phyloP scores from a whole-genome alignment of 768 basidiomycete genomes.

The Phanerodontia chrysosporium region DNA sequence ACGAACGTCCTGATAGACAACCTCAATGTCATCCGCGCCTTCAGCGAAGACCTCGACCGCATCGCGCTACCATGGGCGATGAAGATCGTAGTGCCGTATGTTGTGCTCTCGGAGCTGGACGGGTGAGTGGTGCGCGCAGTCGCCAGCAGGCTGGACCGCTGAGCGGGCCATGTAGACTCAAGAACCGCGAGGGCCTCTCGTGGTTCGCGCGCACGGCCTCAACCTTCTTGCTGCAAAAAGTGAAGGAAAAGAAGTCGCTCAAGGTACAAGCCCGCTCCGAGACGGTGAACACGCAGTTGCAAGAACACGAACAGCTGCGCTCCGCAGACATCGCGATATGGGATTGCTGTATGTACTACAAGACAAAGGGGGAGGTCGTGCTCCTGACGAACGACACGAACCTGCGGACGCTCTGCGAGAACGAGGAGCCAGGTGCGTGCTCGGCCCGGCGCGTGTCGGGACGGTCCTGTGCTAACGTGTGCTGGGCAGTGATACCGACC shows the following conservation, averaged over 20 bases:
- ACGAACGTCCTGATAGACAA: slow-evolving; percentile 75
- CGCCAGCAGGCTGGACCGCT: neutral
- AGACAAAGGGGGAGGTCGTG: slow-evolving; percentile 40
- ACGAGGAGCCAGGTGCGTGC: slow-evolving; percentile 45
- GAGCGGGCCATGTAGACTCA: slow-evolving; percentile 28
- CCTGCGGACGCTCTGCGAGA: slow-evolving; percentile 33
- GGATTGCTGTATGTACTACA: slow-evolving; percentile 71
- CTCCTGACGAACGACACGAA: slow-evolving; percentile 66
- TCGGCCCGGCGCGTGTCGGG: neutral
- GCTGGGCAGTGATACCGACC: slow-evolving; percentile 1
- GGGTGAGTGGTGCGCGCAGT: slow-evolving; percentile 37
- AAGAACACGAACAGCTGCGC: slow-evolving; percentile 13
- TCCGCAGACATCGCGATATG: slow-evolving; percentile 67
- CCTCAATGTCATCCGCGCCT: slow-evolving; percentile 58
- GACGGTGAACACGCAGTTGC: slow-evolving; percentile 13
- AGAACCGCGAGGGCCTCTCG: slow-evolving; percentile 38
- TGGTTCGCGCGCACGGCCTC: slow-evolving; percentile 60
- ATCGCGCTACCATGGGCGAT: slow-evolving; percentile 48
- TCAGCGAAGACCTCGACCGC: slow-evolving; percentile 58
- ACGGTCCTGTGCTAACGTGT: neutral
- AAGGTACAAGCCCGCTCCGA: slow-evolving; percentile 29
- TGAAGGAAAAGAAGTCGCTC: slow-evolving; percentile 23
- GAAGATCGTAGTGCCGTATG: slow-evolving; percentile 56
- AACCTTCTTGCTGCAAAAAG: slow-evolving; percentile 29
- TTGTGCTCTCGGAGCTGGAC: slow-evolving; percentile 76